These are phyloP conservation scores for Metarhizium rileyi DNA, from an alignment of 2,329 filamentous ascomycete genomes.

Conservation along the genomic window DNA sequence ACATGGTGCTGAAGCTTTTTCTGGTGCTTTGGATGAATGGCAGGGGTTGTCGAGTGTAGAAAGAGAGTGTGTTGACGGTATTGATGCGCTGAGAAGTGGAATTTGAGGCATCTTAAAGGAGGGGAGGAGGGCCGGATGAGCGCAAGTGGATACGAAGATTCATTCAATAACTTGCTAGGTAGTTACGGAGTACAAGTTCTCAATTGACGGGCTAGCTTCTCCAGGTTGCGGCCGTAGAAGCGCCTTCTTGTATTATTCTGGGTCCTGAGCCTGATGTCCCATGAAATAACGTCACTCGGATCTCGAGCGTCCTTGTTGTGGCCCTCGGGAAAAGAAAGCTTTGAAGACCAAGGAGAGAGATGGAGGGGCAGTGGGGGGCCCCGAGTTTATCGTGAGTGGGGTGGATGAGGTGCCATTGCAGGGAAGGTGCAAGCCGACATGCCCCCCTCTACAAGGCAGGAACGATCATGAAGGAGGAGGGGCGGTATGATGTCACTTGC, in stretches of 20 bases:
- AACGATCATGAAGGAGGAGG: background rate
- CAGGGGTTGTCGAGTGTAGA: background rate
- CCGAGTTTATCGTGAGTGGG: background rate
- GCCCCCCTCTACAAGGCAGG: background rate
- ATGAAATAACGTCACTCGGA: background rate
- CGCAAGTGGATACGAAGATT: conserved; percentile 6
- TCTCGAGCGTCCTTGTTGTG: background rate
- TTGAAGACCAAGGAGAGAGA: background rate
- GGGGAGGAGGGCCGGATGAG: background rate
- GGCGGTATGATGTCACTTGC: no score
- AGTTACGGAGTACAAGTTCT: no score
- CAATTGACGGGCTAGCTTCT: background rate
- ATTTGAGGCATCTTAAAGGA: background rate
- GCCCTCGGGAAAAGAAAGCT: background rate
- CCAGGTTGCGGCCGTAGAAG: background rate
- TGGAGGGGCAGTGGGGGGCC: background rate
- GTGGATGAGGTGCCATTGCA: background rate
- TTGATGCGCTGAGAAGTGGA: background rate
- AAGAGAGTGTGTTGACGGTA: conserved; percentile 2
- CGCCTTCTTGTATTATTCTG: background rate
- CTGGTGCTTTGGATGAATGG: background rate
- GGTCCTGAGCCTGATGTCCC: background rate
- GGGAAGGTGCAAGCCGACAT: background rate
- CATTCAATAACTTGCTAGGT: no score
- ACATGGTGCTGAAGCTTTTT: conserved; percentile 34